These are phyloP conservation scores for Citrus maxima DNA, from an alignment of 345 rosid species.

Conservation along the genomic window DNA sequence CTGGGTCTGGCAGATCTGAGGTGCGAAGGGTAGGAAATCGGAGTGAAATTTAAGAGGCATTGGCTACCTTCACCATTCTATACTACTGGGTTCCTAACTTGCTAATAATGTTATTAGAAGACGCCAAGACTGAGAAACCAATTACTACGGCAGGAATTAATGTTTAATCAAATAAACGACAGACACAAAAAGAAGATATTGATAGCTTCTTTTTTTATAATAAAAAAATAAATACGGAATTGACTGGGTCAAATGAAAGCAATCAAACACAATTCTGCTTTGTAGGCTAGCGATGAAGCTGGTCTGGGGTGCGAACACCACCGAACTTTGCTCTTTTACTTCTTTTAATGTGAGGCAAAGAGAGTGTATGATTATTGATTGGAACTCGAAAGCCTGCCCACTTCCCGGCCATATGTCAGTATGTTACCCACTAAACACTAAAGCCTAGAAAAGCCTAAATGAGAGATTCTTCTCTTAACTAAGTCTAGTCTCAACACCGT, in stretches of 20 bases:
- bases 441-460: not conserved
- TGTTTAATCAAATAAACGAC: no score
- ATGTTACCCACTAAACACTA: no score
- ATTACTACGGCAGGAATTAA: no score
- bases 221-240: not conserved
- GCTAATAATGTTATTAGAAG: no score
- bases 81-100: no score
- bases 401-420: constrained; percentile 6
- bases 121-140: no score
- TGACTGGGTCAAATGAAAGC: constrained; percentile 25
- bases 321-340: constrained; percentile 29
- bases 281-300: constrained; percentile 4
- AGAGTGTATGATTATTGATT: not conserved
- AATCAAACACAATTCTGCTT: not conserved
- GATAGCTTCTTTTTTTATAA: no score
- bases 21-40: not conserved
- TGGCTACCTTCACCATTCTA: no score
- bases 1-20: not conserved
- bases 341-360: constrained; percentile 29
- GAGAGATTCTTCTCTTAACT: constrained; percentile 17
- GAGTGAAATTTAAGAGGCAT: not conserved
- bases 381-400: constrained; percentile 14
- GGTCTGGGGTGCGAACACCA: not conserved
- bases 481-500: not conserved
- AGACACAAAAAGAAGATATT: no score